Evolutionary conservation across 805 yeast species (phyloP), one percentile per base, ranked within the genome.

Genomic region (Hanseniaspora taiwanica): DNA sequence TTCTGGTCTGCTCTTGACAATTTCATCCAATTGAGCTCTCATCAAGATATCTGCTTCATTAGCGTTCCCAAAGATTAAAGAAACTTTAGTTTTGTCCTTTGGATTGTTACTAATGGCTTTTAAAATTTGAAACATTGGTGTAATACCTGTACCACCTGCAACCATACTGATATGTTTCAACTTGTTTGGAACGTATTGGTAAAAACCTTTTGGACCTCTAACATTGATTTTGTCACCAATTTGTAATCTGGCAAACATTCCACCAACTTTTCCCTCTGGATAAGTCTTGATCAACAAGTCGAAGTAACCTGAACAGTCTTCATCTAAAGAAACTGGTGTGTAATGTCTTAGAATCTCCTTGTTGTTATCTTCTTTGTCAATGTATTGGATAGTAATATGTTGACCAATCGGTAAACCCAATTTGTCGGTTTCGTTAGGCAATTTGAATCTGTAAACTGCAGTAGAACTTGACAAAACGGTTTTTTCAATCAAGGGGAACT

Each of bases 131-230:
- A 76, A 84, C 96, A 86, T 86, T 58, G 96, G 96, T 6, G 96
- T 81, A 53, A 86, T 81, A 59, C 96, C 96, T 29, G 96, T 84
- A 54, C 96, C 97, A 50, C 96, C 96, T 33, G 95, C 94, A 48
- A 89, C 77, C 96, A 87, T 87, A 40, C 81, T 85, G 44, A 87
- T 69, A 44, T 72, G 69, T 43, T 69, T 65, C 21, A 34, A 37
- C 77, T 80, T 76, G 63, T 82, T 83, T 50, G 93, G 85, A 40
- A 74, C 67, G 64, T 87, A 87, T 46, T 76, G 71, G 68, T 82
- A 85, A 53, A 75, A 75, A 6, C 97, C 96, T 63, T 82, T 83
- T 51, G 97, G 97, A 21, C 97, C 95, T 56, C 81, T 73, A 1
- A 85, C 80, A 38, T 72, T 75, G 51, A 86, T 76, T 31, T 69